These are phyloP conservation scores for Carpinus fangiana DNA, from an alignment of 306 rosid species.

Conservation along the genomic window DNA sequence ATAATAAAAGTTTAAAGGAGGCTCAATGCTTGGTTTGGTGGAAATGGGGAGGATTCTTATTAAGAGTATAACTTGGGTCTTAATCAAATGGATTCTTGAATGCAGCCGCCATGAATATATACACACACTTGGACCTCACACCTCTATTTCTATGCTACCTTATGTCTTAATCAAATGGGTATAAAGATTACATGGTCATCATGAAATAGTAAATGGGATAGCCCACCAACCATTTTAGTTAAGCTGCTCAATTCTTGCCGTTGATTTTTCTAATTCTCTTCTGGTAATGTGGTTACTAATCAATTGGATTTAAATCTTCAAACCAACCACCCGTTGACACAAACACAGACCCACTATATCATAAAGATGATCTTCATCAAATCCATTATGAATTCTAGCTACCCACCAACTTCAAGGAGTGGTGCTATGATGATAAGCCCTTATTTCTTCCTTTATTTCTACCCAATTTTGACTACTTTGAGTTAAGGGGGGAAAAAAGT, in stretches of 20 bases:
- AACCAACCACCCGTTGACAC: slow-evolving; percentile 22
- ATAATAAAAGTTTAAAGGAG: slow-evolving; percentile 16
- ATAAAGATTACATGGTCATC: slow-evolving; percentile 7
- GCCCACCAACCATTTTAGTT: slow-evolving; percentile 14
- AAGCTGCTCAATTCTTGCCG: background rate
- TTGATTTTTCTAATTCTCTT: background rate
- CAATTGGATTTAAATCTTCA: background rate
- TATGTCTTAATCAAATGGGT: slow-evolving; percentile 21
- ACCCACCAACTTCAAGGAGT: slow-evolving; percentile 17
- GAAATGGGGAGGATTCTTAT: slow-evolving; percentile 17
- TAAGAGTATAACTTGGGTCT: slow-evolving; percentile 27
- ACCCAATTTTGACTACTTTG: no score
- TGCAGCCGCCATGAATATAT: slow-evolving; percentile 13
- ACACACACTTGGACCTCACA: slow-evolving; percentile 12
- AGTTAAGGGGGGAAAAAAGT: no score
- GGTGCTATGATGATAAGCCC: background rate
- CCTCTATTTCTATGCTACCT: background rate
- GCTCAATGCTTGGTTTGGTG: slow-evolving; percentile 32
- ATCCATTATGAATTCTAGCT: slow-evolving; percentile 7
- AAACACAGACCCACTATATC: background rate
- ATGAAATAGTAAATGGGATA: background rate
- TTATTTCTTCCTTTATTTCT: background rate
- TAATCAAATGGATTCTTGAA: slow-evolving; percentile 33
- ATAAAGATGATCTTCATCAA: slow-evolving; percentile 19
- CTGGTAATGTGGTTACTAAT: background rate